A percentile compares a stretch with the other conserved stretches of the same genome.
These are phyloP conservation scores for Tetrahymena malaccensis DNA, from an alignment of 73 alveolate species.

Conservation along the genomic window DNA sequence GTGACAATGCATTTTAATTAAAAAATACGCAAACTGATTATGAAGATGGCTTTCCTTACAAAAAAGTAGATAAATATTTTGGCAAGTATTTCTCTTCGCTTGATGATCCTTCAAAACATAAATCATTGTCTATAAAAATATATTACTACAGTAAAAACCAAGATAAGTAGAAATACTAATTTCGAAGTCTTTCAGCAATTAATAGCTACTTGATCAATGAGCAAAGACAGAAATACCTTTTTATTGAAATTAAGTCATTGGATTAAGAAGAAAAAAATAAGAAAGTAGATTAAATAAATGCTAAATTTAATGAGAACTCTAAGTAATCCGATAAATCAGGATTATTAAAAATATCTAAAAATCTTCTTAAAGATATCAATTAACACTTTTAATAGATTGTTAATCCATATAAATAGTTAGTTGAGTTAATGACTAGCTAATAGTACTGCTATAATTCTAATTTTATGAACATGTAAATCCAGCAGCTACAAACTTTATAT, in stretches of 20 bases:
- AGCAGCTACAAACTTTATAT: neutral
- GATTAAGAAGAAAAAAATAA: neutral
- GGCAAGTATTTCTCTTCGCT: neutral
- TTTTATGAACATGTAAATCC: neutral
- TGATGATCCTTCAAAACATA: neutral
- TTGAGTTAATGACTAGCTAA: neutral
- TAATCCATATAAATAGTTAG: neutral
- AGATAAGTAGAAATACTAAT: neutral
- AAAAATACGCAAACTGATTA: neutral
- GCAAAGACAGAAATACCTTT: neutral
- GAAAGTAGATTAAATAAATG: neutral
- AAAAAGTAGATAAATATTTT: neutral
- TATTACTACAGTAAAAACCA: neutral
- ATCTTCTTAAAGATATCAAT: neutral
- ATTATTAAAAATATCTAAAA: neutral
- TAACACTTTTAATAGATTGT: neutral
- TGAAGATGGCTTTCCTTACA: neutral
- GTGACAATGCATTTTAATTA: neutral
- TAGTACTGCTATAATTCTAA: neutral
- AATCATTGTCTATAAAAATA: neutral
- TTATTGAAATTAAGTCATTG: neutral
- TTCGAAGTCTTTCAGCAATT: neutral
- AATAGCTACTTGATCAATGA: neutral
- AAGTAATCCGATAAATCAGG: neutral
- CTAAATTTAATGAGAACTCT: neutral